These are phyloP conservation scores for Diddensiella caesifluorescens DNA, from an alignment of 805 yeast genomes.

Conservation along the genomic window DNA sequence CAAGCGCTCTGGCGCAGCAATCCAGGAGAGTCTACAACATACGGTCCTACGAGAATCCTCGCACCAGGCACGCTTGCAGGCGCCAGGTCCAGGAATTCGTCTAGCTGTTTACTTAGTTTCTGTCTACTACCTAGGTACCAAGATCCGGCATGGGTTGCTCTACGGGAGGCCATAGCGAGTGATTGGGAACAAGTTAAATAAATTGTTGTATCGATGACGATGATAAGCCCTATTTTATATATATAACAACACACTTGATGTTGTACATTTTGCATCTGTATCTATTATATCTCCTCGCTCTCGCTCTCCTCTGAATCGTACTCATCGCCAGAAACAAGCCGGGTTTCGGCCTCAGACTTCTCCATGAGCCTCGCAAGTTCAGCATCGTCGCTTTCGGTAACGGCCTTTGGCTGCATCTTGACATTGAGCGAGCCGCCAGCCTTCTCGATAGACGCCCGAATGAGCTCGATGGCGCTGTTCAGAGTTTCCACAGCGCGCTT, in stretches of 20 bases:
- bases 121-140: slow-evolving; percentile 63
- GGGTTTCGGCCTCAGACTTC: slow-evolving; percentile 83
- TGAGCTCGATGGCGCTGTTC: slow-evolving; percentile 72
- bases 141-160: slow-evolving; percentile 82
- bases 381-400: slow-evolving; percentile 96
- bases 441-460: slow-evolving; percentile 60
- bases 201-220: too few species aligned
- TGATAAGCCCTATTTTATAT: too few species aligned
- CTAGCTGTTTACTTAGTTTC: slow-evolving; percentile 47
- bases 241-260: too few species aligned
- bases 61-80: slow-evolving; percentile 34
- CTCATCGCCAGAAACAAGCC: slow-evolving; percentile 78
- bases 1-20: too few species aligned
- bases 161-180: too few species aligned
- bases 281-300: slow-evolving; percentile 3
- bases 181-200: too few species aligned
- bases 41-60: slow-evolving; percentile 54
- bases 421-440: slow-evolving; percentile 85
- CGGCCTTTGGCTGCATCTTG: slow-evolving; percentile 98
- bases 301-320: slow-evolving; percentile 43
- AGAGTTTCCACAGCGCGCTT: slow-evolving; percentile 77
- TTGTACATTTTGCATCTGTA: too few species aligned
- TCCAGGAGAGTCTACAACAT: slow-evolving; percentile 24
- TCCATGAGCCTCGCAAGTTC: slow-evolving; percentile 94
- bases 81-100: slow-evolving; percentile 40